Evolutionary conservation across 108 stramenopile species (phyloP).

Genomic region (Fragilaria crotonensis): DNA sequence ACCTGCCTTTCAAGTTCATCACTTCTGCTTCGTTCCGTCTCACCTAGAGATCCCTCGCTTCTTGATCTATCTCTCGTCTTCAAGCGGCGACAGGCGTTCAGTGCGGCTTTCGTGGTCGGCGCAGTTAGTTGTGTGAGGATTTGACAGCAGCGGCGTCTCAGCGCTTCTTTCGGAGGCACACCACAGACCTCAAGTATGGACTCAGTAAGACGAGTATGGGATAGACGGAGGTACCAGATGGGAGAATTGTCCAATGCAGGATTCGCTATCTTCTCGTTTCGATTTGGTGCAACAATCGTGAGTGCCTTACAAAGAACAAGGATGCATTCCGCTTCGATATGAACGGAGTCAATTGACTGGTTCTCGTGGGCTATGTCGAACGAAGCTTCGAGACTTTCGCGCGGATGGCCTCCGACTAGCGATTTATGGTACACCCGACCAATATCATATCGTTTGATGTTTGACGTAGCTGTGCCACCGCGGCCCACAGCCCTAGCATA

Average conservation of each 20-base stretch:
- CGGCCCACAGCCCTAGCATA: constrained; percentile 72
- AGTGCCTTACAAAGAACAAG: constrained; percentile 30
- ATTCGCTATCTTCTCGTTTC: constrained; percentile 9
- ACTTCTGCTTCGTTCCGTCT: not conserved
- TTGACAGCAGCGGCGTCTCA: constrained; percentile 31
- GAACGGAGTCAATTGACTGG: constrained; percentile 21
- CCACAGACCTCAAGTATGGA: constrained; percentile 72
- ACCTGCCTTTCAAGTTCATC: constrained; percentile 8
- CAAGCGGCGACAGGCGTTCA: not conserved
- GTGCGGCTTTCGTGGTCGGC: constrained; percentile 24
- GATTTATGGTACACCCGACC: constrained; percentile 55
- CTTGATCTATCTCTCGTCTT: not conserved
- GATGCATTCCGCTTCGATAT: constrained; percentile 58
- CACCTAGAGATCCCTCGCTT: not conserved
- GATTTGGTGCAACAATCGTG: constrained; percentile 4
- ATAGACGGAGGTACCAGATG: constrained; percentile 61
- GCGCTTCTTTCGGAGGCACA: constrained; percentile 41
- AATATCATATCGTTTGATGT: constrained; percentile 69
- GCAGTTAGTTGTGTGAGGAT: constrained; percentile 52
- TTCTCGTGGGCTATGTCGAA: constrained; percentile 75
- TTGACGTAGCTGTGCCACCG: constrained; percentile 50
- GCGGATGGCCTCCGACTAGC: constrained; percentile 68
- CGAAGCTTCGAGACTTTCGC: constrained; percentile 66
- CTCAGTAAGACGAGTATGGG: constrained; percentile 56
- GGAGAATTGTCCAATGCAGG: constrained; percentile 19